Base-by-base conservation (phyloP, 805 yeast species). In the Wickerhamiella allomyrinae region DNA sequence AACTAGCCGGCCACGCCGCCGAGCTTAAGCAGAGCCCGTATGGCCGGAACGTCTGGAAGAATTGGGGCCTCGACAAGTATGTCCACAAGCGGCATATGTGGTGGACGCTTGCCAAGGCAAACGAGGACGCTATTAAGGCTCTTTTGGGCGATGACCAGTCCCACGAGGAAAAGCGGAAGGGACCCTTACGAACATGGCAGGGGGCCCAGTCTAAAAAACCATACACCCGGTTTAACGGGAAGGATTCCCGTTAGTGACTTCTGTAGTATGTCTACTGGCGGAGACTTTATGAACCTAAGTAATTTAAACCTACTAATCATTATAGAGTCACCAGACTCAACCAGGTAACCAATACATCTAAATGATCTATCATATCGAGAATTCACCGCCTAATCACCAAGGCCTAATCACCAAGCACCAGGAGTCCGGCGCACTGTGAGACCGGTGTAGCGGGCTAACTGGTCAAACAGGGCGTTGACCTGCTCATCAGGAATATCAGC, bases 11-110 rank as follows among this genome's bases (percentile, higher is more conserved):
- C 14, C 71, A 77, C 34, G 71, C 77, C 31, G 79, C 74, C 29
- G 68, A 70, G 46, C 80, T 91, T 35, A 86, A 91, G 63, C 84
- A 78, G 46, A 82, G 94, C 56, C 72, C 67, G 10, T 91, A 89
- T 55, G 98, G 98, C 27, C 74, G 79, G 56, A 70, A 76, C 52
- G 97, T 91, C 1, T 91, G 96, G 97, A 83, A 79, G 58, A 89
- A 89, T 59, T 91, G 96, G 96, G 64, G 72, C 23, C 71, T 89
- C 78, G 97, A 91, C 57, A 62, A 77, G 52, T 89, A 76, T 54
- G 57, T 65, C 9, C 70, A 93, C 56, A 77, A 77, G 60, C 73
- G 77, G 58, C 73, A 67, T 54, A 95, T 86, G 55, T 89, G 97
- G 97, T 83, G 80, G 60, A 63, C 46, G 3, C 42, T 49, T 8